Percentiles rank a stretch among this genome's conserved stretches.
Evolutionary conservation across 495 filamentous ascomycete genomes (phyloP).

Genomic region (Annulohypoxylon maeteangense): DNA sequence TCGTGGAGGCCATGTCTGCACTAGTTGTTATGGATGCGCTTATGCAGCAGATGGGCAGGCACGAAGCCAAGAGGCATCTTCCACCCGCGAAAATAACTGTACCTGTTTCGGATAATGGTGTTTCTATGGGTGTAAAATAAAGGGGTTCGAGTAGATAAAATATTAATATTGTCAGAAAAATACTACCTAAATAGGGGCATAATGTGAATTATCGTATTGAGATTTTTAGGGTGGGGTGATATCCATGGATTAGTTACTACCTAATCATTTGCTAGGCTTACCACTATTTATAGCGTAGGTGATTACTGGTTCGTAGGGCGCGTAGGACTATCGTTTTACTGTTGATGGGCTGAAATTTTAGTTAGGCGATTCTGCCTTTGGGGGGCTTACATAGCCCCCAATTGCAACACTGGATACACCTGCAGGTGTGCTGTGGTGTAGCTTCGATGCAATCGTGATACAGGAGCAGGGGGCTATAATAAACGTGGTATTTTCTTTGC

Average conservation of each 20-base stretch:
- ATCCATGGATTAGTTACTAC: neutral
- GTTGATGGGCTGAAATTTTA: too few relatives aligned
- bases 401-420: too few relatives aligned
- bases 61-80: constrained; percentile 60
- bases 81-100: constrained; percentile 40
- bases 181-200: neutral
- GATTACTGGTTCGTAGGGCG: too few relatives aligned
- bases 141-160: constrained; percentile 11
- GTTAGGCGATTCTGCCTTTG: too few relatives aligned
- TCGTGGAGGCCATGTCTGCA: constrained; percentile 96
- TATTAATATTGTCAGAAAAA: neutral
- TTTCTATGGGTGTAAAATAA: constrained; percentile 36
- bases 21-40: constrained; percentile 93
- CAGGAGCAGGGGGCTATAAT: too few relatives aligned
- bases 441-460: too few relatives aligned
- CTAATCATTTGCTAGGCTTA: too few relatives aligned
- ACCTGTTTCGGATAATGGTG: constrained; percentile 29
- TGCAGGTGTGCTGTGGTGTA: too few relatives aligned
- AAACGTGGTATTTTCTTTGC: too few relatives aligned
- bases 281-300: too few relatives aligned
- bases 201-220: neutral
- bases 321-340: too few relatives aligned
- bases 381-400: too few relatives aligned
- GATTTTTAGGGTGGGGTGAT: neutral
- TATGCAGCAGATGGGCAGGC: constrained; percentile 82